Conservation (phyloP, 2,329 filamentous ascomycete species). For the Cercospora sp. region DNA sequence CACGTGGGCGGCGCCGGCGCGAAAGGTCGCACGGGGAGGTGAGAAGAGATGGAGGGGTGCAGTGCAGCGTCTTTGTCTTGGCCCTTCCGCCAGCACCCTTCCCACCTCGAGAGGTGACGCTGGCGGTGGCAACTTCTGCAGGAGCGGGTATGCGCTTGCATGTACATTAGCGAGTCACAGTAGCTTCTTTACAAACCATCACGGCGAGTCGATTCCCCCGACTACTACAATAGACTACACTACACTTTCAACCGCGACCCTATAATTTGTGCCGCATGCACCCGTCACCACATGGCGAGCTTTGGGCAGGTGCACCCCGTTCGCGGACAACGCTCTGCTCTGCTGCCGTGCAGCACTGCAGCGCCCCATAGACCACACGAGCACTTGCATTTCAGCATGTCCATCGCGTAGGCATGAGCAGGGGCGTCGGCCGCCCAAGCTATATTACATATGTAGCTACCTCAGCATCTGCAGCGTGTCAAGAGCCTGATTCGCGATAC, state of each 20-base stretch:
- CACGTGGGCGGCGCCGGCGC: neutral
- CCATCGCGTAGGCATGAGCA: neutral
- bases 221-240: neutral
- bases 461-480: neutral
- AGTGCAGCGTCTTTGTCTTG: neutral
- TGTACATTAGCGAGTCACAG: neutral
- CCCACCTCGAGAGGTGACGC: neutral
- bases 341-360: neutral
- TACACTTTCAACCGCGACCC: neutral
- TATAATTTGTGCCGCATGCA: neutral
- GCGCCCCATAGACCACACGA: neutral
- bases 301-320: neutral
- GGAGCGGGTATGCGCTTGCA: neutral
- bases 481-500: neutral
- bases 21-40: neutral
- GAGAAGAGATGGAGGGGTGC: neutral
- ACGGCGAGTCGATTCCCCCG: neutral
- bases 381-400: neutral
- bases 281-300: neutral
- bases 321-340: neutral
- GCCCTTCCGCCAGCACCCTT: neutral
- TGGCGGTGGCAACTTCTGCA: neutral
- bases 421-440: too few relatives aligned
- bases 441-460: neutral
- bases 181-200: neutral